phyloP scores from a whole-genome alignment of 495 filamentous ascomycete species.

The Neurospora sp. region DNA sequence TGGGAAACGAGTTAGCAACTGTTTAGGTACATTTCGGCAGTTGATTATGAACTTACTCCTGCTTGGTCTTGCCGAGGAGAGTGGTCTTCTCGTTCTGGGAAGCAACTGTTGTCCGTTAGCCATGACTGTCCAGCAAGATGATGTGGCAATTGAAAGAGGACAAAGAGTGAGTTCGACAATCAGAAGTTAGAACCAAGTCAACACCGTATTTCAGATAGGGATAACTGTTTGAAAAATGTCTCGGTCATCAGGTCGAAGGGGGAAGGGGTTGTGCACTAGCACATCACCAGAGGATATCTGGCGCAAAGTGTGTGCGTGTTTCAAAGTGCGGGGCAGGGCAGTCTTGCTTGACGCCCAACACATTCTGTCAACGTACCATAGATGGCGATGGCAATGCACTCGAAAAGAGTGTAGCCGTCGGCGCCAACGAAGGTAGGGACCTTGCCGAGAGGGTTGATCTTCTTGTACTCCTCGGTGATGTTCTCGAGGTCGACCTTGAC shows the following conservation, averaged over 20 bases:
- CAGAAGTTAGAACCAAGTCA: conserved; percentile 56
- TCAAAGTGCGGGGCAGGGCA: conserved; percentile 15
- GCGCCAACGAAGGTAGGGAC: conserved; percentile 84
- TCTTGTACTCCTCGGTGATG: conserved; percentile 62
- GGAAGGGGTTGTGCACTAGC: background rate
- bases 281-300: background rate
- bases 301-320: background rate
- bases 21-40: background rate
- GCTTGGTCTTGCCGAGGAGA: conserved; percentile 98
- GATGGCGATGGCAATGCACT: conserved; percentile 91
- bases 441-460: conserved; percentile 79
- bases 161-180: conserved; percentile 21
- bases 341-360: conserved; percentile 1
- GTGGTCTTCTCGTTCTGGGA: conserved; percentile 99
- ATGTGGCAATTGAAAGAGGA: conserved; percentile 4
- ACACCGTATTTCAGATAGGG: conserved; percentile 93
- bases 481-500: conserved; percentile 56
- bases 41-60: conserved; percentile 54
- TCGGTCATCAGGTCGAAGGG: conserved; percentile 58
- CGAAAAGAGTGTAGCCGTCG: conserved; percentile 82
- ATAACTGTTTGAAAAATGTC: conserved; percentile 81
- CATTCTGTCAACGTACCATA: conserved; percentile 63
- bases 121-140: conserved; percentile 14
- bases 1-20: conserved; percentile 19
- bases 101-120: conserved; percentile 58